Conservation (phyloP, 805 yeast species). For the Pichia kluyveri region DNA sequence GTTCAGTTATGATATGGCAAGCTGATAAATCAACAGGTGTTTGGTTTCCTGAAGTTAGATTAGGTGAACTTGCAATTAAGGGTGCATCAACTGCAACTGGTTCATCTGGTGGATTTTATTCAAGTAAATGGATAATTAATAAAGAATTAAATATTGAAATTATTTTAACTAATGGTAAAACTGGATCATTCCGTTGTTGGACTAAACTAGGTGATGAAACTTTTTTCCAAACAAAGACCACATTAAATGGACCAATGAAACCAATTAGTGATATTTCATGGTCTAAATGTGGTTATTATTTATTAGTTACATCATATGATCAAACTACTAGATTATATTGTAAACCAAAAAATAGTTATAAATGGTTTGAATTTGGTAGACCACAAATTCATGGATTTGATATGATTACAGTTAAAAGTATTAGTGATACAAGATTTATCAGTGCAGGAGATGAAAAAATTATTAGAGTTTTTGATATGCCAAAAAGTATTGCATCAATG, state of each 20-base stretch:
- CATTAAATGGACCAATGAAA: constrained; percentile 68
- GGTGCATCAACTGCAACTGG: constrained; percentile 99
- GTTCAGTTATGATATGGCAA: constrained; percentile 89
- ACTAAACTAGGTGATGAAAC: constrained; percentile 8
- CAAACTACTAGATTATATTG: constrained; percentile 79
- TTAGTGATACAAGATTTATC: constrained; percentile 57
- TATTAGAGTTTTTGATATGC: constrained; percentile 80
- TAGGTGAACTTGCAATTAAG: constrained; percentile 89
- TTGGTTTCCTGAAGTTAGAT: constrained; percentile 73
- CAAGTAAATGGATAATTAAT: constrained; percentile 56
- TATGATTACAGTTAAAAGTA: constrained; percentile 69
- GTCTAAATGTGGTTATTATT: constrained; percentile 56
- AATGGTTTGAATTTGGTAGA: constrained; percentile 88
- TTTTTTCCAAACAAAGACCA: constrained; percentile 32
- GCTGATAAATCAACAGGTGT: constrained; percentile 81
- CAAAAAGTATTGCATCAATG: constrained; percentile 63
- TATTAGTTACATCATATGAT: constrained; percentile 76
- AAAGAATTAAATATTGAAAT: constrained; percentile 28
- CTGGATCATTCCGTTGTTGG: constrained; percentile 91
- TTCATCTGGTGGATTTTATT: constrained; percentile 64
- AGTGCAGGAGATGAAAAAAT: constrained; percentile 97
- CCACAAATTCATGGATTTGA: constrained; percentile 99
- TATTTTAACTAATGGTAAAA: constrained; percentile 76
- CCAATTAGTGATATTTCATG: constrained; percentile 75
- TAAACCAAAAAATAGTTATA: constrained; percentile 39